phyloP scores from a whole-genome alignment of 257 asterid species.

The Nicotiana undulata region DNA sequence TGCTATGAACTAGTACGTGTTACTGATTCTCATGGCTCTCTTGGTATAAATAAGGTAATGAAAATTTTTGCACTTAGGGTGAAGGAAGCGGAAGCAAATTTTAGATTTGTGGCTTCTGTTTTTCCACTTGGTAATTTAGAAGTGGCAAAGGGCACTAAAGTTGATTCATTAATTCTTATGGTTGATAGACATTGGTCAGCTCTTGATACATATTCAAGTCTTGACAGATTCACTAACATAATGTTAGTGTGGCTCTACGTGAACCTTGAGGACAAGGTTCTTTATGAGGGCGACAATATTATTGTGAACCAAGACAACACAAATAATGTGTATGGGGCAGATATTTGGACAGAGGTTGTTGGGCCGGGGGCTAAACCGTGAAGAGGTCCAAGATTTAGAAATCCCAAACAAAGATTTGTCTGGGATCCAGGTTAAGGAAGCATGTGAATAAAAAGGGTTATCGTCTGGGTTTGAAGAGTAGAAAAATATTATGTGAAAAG shows the following conservation, averaged over 20 bases:
- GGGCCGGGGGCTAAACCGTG: no score
- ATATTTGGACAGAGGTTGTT: no score
- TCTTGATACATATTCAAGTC: neutral
- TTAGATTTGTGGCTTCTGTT: slow-evolving; percentile 81
- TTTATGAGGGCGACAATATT: no score
- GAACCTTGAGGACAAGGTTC: no score
- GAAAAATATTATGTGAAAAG: no score
- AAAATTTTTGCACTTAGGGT: slow-evolving; percentile 80
- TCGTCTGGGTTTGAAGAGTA: no score
- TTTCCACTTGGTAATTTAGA: slow-evolving; percentile 82
- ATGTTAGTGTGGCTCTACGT: neutral
- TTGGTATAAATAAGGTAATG: slow-evolving; percentile 89
- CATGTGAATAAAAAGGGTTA: no score
- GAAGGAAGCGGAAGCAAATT: slow-evolving; percentile 80
- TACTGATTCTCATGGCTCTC: slow-evolving; percentile 72
- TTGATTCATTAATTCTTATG: slow-evolving; percentile 51
- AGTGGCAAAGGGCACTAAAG: slow-evolving; percentile 59
- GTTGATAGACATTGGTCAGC: slow-evolving; percentile 61
- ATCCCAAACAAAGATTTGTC: no score
- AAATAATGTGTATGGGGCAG: no score
- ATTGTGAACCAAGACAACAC: no score
- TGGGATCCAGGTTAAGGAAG: no score
- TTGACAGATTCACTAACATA: neutral
- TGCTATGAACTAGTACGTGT: slow-evolving; percentile 61
- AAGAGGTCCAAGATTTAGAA: no score